Base-by-base conservation (phyloP, 345 rosid genomes). In the Raphanus sativus region DNA sequence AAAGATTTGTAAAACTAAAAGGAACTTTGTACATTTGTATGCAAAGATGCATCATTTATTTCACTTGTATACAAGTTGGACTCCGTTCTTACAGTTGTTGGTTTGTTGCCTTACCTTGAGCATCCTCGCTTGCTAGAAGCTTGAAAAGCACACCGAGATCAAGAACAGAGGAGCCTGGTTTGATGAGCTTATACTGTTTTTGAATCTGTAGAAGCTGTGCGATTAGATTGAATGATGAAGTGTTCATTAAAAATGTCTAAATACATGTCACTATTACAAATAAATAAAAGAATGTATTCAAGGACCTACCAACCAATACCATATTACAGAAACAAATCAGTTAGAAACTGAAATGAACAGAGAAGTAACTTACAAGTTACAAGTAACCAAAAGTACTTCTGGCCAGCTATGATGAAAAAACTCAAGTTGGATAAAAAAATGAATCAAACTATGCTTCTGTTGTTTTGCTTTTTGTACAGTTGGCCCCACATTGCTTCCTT, bases 121-220 rank as follows among this genome's bases (percentile, higher is more conserved):
- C 85, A 77, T 89, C 97, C 83, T 89, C 97, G 26, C 98, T 92
- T 85, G 92, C 98, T 9, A 92, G 86, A 83, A 90, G 89, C 86
- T 94, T 92, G 68, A n/a, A n/a, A 74, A 94, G 79, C 73, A 90
- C 81, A 59, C 90, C 94, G 11, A 2, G 2, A 80, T 92, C 98
- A 64, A 94, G 98, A 83, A 94, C 92, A 62, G 92, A 87, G 73
- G 90, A 89, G 6, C 98, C 92, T 5, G 89, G 87, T 30, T 86
- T 86, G 81, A 92, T 90, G 67, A 94, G 77, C 80, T 89, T 90
- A 84, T 89, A 74, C 81, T 89, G 89, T 62, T 90, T 88, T 75
- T 94, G 98, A 64, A 92, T 92, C 83, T 95, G 99, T 71, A 89
- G 92, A 80, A 94, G 88, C 96, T 94, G 85, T 73, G n/a, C n/a